Evolutionary conservation across 768 basidiomycete species (phyloP), one percentile per base, ranked within the genome.

Genomic region (Phlebiopsis gigantea): DNA sequence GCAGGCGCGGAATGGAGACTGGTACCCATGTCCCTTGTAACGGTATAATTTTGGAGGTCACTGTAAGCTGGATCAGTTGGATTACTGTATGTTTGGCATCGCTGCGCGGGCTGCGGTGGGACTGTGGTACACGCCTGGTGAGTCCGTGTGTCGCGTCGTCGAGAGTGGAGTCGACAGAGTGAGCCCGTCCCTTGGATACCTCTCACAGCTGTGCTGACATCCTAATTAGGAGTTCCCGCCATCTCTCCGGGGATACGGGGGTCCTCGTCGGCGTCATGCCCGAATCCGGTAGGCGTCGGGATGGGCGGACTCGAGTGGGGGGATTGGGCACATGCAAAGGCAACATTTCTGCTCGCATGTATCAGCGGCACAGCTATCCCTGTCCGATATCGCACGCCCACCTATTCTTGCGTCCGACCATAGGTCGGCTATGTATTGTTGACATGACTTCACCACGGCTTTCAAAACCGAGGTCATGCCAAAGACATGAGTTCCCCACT

Each of bases 401-500:
- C 41, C 56, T 57, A 57, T 51, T 43, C 49, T 45, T 57, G 44
- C 49, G 49, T 56, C 56, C 56, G 48, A 57, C 41, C 26, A 42
- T 31, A 48, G 22, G 49, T 44, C 49, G 43, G 39, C 49, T 34
- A 47, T 44, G 56, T 29, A 21, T 42, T 49, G 39, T 56, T 57
- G 56, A 57, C 56, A 46, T 57, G 48, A 57, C 44, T 43, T 41
- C 53, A 49, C 56, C 43, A 42, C 42, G 49, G 56, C 48, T 52
- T 57, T 28, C 49, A 51, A 57, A 57, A 57, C 56, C 48, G 56
- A 51, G 44, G 56, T 57, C 49, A 51, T 57, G 48, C 56, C 44
- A 52, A 52, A 57, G 56, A 57, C 56, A 30, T 49, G 55, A 17
- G 49, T 57, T 42, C 56, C 56, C 44, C 28, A 57, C 56, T 28